phyloP scores from a whole-genome alignment of 768 basidiomycete species.

The Lyophyllum semitale region DNA sequence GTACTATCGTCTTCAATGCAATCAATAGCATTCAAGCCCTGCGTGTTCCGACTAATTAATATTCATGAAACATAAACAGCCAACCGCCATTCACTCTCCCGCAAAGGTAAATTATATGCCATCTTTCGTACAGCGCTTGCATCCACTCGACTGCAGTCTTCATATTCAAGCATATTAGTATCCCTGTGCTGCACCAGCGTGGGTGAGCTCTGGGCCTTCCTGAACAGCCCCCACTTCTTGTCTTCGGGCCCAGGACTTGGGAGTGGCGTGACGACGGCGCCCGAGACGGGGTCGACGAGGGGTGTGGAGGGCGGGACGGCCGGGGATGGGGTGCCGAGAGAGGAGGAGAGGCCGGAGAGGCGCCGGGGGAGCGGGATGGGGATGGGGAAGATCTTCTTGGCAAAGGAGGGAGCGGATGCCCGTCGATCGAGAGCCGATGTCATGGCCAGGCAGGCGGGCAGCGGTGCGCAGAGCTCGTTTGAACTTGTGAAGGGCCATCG shows the following conservation, averaged over 20 bases:
- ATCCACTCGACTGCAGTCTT: too few species aligned
- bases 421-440: background rate
- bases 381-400: conserved; percentile 3
- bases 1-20: too few species aligned
- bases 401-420: background rate
- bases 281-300: conserved; percentile 1
- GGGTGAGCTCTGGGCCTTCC: background rate
- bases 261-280: background rate
- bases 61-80: too few species aligned
- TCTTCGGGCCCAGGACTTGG: background rate
- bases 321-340: background rate
- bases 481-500: conserved; percentile 4
- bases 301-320: background rate
- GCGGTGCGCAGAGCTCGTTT: conserved; percentile 2
- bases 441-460: conserved; percentile 1
- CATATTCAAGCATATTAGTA: too few species aligned
- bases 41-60: too few species aligned
- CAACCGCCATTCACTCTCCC: too few species aligned
- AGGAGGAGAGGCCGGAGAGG: conserved; percentile 2
- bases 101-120: too few species aligned
- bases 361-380: conserved; percentile 6
- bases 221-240: background rate
- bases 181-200: background rate
- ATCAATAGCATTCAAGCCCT: too few species aligned
- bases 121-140: too few species aligned